A percentile compares a stretch with the other conserved stretches of the same genome.
phyloP scores from a whole-genome alignment of 2,329 filamentous ascomycete species.

The Pezicula radicicola region DNA sequence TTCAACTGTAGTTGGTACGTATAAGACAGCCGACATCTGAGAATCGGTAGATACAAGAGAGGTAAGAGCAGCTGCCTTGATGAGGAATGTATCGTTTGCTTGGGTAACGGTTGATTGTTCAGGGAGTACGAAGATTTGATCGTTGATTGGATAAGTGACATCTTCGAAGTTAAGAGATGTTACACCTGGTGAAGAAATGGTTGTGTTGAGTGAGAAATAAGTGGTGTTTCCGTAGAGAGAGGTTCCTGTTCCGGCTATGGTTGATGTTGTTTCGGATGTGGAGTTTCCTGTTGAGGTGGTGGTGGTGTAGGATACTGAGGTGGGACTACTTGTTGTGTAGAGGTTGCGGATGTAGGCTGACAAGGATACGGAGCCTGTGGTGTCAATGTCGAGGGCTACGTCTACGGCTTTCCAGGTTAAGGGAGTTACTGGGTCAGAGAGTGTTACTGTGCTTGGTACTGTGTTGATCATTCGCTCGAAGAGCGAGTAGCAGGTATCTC shows the following conservation, averaged over 20 bases:
- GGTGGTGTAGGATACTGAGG: conserved; percentile 1
- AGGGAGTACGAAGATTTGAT: conserved; percentile 12
- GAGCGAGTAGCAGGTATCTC: conserved; percentile 8
- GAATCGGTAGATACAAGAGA: background rate
- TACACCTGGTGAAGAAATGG: conserved; percentile 5
- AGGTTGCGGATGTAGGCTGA: conserved; percentile 8
- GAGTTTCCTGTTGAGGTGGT: background rate
- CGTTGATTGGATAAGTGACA: conserved; percentile 7
- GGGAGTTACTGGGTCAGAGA: conserved; percentile 4
- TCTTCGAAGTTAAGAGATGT: conserved; percentile 6
- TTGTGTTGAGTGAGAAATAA: conserved; percentile 8
- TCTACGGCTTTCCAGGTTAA: conserved; percentile 4
- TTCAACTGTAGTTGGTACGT: conserved; percentile 6
- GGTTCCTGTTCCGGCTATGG: background rate
- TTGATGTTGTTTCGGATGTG: background rate
- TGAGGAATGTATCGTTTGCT: background rate
- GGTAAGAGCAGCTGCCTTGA: conserved; percentile 9
- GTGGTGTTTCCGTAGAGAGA: conserved; percentile 3
- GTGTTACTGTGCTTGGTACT: conserved; percentile 3
- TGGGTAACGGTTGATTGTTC: conserved; percentile 3
- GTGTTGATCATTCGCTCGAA: conserved; percentile 11
- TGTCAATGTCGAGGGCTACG: conserved; percentile 1
- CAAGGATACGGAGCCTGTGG: conserved; percentile 2
- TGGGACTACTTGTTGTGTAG: conserved; percentile 1
- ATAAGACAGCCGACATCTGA: conserved; percentile 7